Conservation (phyloP, 768 basidiomycete species). For the Amanita rubescens region DNA sequence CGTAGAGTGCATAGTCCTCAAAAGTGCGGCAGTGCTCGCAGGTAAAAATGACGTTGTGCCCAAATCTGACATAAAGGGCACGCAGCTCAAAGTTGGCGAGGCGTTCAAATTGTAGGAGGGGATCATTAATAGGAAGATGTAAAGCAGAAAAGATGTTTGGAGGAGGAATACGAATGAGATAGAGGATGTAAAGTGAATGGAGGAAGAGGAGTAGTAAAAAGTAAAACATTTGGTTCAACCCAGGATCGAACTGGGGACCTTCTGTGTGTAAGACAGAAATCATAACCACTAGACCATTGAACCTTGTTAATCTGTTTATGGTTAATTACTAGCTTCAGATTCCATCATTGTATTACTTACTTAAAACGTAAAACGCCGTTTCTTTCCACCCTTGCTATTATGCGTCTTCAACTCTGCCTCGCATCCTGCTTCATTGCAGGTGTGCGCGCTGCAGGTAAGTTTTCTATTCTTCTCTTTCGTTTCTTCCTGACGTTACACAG, state of each 20-base stretch:
- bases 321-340: neutral
- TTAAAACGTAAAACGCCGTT: neutral
- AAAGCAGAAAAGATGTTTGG: constrained; percentile 56
- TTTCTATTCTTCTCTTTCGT: no score
- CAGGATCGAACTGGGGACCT: constrained; percentile 39
- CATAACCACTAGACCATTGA: constrained; percentile 42
- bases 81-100: constrained; percentile 53
- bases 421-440: neutral
- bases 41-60: constrained; percentile 53
- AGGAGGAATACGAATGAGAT: constrained; percentile 41
- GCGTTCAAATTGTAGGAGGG: constrained; percentile 43
- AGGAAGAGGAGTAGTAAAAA: constrained; percentile 35
- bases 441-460: neutral
- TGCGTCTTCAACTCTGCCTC: neutral
- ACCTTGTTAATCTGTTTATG: constrained; percentile 12
- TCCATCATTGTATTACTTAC: no score
- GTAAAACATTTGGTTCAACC: constrained; percentile 31
- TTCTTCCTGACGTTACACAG: neutral
- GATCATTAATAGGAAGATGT: constrained; percentile 45
- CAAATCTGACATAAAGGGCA: constrained; percentile 56
- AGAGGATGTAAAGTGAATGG: constrained; percentile 45
- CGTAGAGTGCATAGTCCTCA: constrained; percentile 53
- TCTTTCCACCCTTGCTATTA: neutral
- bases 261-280: constrained; percentile 28
- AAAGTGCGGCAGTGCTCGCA: constrained; percentile 62